These are phyloP conservation scores for Ustilago hordei DNA, from an alignment of 1,284 basidiomycete species.

Conservation along the genomic window DNA sequence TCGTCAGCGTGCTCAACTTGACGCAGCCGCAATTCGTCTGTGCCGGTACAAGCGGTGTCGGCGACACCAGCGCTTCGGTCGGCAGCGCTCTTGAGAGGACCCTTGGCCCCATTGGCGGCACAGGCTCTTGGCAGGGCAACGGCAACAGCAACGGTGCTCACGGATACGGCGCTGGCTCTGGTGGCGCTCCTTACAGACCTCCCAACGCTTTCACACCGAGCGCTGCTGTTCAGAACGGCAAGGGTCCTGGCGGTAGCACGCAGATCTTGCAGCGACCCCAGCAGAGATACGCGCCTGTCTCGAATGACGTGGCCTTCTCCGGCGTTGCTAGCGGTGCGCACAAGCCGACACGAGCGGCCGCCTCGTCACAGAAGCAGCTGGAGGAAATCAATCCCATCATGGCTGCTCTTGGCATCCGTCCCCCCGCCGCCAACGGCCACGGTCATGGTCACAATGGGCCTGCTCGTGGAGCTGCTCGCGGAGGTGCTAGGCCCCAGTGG, in stretches of 20 bases:
- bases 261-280: conserved; percentile 48
- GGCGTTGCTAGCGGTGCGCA: conserved; percentile 50
- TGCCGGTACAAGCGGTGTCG: conserved; percentile 27
- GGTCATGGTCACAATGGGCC: conserved; percentile 18
- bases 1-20: conserved; percentile 64
- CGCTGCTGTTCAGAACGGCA: conserved; percentile 28
- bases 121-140: conserved; percentile 31
- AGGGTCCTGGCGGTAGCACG: conserved; percentile 24
- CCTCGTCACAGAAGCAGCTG: conserved; percentile 19
- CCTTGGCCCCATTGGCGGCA: conserved; percentile 47
- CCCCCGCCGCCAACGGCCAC: conserved; percentile 23
- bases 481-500: conserved; percentile 31
- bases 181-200: conserved; percentile 36
- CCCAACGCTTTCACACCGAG: conserved; percentile 48
- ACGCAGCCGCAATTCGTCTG: conserved; percentile 63
- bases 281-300: conserved; percentile 42
- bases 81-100: conserved; percentile 54
- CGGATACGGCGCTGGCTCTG: conserved; percentile 31
- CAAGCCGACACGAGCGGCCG: conserved; percentile 34
- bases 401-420: conserved; percentile 50
- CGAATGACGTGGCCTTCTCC: conserved; percentile 49
- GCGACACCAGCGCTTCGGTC: conserved; percentile 45
- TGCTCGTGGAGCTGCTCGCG: conserved; percentile 26
- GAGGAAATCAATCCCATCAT: conserved; percentile 50
- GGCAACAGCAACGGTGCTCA: conserved; percentile 34